Evolutionary conservation across 371 early-diverging fungal genomes (phyloP).

Genomic region (Rhizopus arrhizus): DNA sequence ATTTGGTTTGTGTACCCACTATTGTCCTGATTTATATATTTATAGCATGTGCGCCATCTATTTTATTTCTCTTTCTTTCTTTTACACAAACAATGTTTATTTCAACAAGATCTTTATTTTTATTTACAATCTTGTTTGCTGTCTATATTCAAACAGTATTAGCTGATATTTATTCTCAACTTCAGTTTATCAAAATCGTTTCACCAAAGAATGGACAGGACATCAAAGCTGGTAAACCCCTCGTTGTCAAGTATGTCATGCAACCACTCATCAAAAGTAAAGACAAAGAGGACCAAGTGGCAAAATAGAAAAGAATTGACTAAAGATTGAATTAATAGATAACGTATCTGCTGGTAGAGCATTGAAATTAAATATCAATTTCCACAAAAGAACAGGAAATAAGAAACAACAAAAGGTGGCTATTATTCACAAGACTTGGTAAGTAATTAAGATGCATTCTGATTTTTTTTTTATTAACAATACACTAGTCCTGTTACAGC

Average conservation of each 20-base stretch:
- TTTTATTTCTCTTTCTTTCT: slow-evolving; percentile 9
- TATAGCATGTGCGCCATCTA: neutral
- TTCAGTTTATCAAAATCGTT: slow-evolving; percentile 53
- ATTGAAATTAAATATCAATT: slow-evolving; percentile 38
- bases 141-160: slow-evolving; percentile 26
- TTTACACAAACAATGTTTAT: slow-evolving; percentile 10
- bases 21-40: slow-evolving; percentile 4
- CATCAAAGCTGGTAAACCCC: slow-evolving; percentile 38
- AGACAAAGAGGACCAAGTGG: neutral
- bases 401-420: slow-evolving; percentile 40
- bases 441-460: slow-evolving; percentile 4
- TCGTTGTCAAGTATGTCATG: slow-evolving; percentile 49
- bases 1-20: slow-evolving; percentile 22
- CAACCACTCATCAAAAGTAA: slow-evolving; percentile 50
- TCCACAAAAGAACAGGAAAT: slow-evolving; percentile 47
- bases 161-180: slow-evolving; percentile 48
- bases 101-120: slow-evolving; percentile 17
- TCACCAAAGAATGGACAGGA: slow-evolving; percentile 44
- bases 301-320: neutral
- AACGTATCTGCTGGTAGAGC: slow-evolving; percentile 42
- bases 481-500: slow-evolving; percentile 32
- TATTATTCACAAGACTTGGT: slow-evolving; percentile 39
- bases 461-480: neutral
- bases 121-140: slow-evolving; percentile 18
- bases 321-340: slow-evolving; percentile 21